A percentile compares a stretch with the other conserved stretches of the same genome.
Evolutionary conservation across 2,329 filamentous ascomycete species (phyloP).

Genomic region (Trichophyton benhamiae): DNA sequence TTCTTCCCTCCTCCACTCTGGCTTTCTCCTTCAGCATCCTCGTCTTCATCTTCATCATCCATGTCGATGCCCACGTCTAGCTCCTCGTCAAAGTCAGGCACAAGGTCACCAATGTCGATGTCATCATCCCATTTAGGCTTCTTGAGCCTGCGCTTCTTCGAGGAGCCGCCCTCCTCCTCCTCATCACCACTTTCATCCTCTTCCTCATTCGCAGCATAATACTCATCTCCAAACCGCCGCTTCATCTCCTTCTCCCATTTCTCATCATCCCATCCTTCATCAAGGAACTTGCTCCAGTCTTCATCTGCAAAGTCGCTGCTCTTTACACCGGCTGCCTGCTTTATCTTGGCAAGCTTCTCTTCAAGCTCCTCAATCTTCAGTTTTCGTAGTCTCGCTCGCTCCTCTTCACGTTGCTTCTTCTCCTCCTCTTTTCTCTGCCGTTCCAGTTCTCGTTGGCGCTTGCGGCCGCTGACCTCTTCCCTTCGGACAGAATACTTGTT

Average conservation of each 20-base stretch:
- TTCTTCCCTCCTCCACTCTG: constrained; percentile 21
- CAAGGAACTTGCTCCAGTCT: constrained; percentile 73
- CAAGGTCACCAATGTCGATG: constrained; percentile 86
- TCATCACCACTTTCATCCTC: constrained; percentile 36
- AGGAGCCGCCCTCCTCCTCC: constrained; percentile 12
- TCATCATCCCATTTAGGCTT: constrained; percentile 94
- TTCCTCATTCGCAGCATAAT: constrained; percentile 62
- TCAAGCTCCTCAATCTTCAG: constrained; percentile 86
- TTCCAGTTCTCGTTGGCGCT: constrained; percentile 67
- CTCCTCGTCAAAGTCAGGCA: constrained; percentile 73
- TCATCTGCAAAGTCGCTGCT: constrained; percentile 57
- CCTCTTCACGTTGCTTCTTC: constrained; percentile 61
- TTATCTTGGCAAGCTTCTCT: constrained; percentile 74
- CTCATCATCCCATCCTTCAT: constrained; percentile 78
- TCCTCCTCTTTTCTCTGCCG: constrained; percentile 65
- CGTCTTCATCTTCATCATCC: constrained; percentile 41
- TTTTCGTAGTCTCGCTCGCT: constrained; percentile 71
- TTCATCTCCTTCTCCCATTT: constrained; percentile 87
- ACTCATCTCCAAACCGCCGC: constrained; percentile 75
- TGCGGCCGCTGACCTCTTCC: constrained; percentile 64
- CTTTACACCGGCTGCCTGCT: constrained; percentile 69
- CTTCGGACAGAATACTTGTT: constrained; percentile 72
- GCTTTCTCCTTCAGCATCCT: constrained; percentile 29
- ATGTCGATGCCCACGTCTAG: constrained; percentile 43
- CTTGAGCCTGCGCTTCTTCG: constrained; percentile 52